Evolutionary conservation across 352 stramenopile genomes (phyloP), one percentile per base, ranked within the genome.

Genomic region (Phytophthora macrochlamydospora): DNA sequence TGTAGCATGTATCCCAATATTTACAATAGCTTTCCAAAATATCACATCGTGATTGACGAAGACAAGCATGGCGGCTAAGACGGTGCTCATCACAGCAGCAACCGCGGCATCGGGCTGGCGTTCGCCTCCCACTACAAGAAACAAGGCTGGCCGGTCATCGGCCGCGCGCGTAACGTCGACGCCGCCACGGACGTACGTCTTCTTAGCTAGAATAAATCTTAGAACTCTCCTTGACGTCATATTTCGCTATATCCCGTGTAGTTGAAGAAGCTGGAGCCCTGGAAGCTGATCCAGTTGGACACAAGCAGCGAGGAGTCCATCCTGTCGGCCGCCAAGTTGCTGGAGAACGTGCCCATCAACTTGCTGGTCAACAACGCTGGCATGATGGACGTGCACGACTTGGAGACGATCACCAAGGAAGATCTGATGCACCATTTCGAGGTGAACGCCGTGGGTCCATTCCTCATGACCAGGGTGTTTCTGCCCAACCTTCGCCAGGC

Each of bases 321-420:
- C 9, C 13, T 54, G 7, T 44, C 59, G 13, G 73, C 71, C 1
- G 77, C 70, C 33, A 68, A 76, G 48, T 38, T 62, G 35, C 66
- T 90, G 7, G 49, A 83, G 18, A 65, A 70, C 43, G 74, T 78
- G 14, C 55, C 71, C 4, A 80, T 93, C 53, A 74, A 91, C 42
- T 46, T 91, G 28, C 65, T 91, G 0, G 71, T 91, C 56, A 90
- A 91, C 68, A 91, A 91, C 57, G 81, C 78, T 7, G 77, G 79
- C 13, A 81, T 88, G 29, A 64, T 85, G 48, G 62, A 70, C 33
- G 54, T 56, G 14, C 64, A 76, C 37, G 63, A 65, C 44, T 46
- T 89, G 7, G 48, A 75, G 33, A 69, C 59, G 13, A 72, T 71
- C n/a, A 83, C 78, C 42, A 87, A 86, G 56, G 58, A 69, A 4